phyloP scores from a whole-genome alignment of 1,284 basidiomycete species.

The Malassezia arunalokei region DNA sequence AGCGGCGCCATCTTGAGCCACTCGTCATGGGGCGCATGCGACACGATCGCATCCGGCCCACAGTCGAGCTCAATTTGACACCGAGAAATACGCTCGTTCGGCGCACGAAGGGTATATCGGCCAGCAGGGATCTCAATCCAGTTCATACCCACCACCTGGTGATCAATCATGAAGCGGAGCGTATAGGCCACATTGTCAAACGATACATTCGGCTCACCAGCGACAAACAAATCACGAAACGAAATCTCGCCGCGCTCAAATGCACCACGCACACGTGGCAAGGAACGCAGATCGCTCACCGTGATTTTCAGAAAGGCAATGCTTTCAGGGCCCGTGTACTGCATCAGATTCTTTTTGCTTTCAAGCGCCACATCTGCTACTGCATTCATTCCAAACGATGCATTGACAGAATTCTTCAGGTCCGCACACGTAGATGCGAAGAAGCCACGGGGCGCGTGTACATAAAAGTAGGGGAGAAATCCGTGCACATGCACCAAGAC shows the following conservation, averaged over 20 bases:
- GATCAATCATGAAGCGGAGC: slow-evolving; percentile 45
- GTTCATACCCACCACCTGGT: slow-evolving; percentile 41
- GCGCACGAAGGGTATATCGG: slow-evolving; percentile 32
- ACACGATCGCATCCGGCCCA: slow-evolving; percentile 27
- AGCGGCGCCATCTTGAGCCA: slow-evolving; percentile 43
- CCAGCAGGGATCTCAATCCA: slow-evolving; percentile 37
- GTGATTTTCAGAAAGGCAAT: slow-evolving; percentile 43
- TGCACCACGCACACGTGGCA: slow-evolving; percentile 33
- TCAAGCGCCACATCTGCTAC: slow-evolving; percentile 27
- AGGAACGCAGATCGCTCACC: slow-evolving; percentile 28
- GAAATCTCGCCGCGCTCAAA: slow-evolving; percentile 41
- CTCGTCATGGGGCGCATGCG: slow-evolving; percentile 39
- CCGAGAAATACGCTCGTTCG: slow-evolving; percentile 27
- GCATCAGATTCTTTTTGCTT: slow-evolving; percentile 40
- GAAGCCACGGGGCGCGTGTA: slow-evolving; percentile 40
- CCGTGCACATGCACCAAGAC: slow-evolving; percentile 44
- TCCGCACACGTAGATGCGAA: slow-evolving; percentile 29
- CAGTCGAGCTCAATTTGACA: slow-evolving; percentile 44
- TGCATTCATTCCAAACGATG: slow-evolving; percentile 23
- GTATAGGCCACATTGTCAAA: slow-evolving; percentile 45
- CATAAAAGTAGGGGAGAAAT: slow-evolving; percentile 44
- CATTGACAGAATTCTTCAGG: slow-evolving; percentile 41
- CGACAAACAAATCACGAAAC: slow-evolving; percentile 38
- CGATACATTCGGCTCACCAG: slow-evolving; percentile 33
- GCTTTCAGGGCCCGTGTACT: slow-evolving; percentile 35